Percentiles rank a stretch among this genome's conserved stretches.
Evolutionary conservation across 2,329 filamentous ascomycete species (phyloP).

Genomic region (Aspergillus vadensis): DNA sequence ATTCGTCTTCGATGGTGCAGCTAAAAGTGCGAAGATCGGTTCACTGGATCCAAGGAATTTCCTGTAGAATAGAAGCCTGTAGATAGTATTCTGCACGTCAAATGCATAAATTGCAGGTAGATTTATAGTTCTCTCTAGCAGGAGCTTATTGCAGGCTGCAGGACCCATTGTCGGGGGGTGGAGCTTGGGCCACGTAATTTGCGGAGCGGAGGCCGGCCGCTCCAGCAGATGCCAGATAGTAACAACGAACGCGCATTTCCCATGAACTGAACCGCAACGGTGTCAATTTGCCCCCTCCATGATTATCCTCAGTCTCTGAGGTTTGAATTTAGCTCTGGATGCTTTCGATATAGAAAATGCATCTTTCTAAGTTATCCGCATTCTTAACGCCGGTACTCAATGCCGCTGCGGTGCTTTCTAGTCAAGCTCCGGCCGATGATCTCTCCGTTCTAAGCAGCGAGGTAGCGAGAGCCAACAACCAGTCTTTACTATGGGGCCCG

Average conservation of each 20-base stretch:
- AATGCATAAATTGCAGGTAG: neutral
- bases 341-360: constrained; percentile 32
- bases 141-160: constrained; percentile 3
- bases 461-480: constrained; percentile 61
- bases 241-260: constrained; percentile 17
- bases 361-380: constrained; percentile 30
- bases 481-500: constrained; percentile 91
- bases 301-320: constrained; percentile 21
- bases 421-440: constrained; percentile 32
- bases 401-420: constrained; percentile 32
- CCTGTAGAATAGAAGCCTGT: constrained; percentile 27
- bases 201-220: constrained; percentile 29
- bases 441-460: constrained; percentile 42
- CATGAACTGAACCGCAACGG: constrained; percentile 19
- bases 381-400: constrained; percentile 32
- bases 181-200: constrained; percentile 38
- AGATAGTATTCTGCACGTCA: neutral
- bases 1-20: constrained; percentile 71
- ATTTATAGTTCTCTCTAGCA: neutral
- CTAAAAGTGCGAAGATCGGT: constrained; percentile 67
- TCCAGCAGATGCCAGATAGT: constrained; percentile 25
- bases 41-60: constrained; percentile 69
- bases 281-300: constrained; percentile 12
- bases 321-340: constrained; percentile 19
- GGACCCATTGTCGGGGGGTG: constrained; percentile 5